phyloP scores from a whole-genome alignment of 805 yeast genomes.

The Monosporozyma yasuniensis region DNA sequence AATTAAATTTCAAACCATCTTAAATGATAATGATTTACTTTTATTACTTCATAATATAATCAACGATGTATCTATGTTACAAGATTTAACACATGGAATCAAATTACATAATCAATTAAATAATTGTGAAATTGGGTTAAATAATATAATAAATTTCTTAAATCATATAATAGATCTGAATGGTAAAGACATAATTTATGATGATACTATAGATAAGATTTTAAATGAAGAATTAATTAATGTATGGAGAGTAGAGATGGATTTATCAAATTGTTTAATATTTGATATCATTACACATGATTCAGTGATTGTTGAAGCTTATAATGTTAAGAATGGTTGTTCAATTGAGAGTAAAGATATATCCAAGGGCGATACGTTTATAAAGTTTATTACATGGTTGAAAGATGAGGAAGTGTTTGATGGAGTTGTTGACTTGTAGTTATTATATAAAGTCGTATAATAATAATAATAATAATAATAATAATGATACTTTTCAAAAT shows the following conservation, averaged over 20 bases:
- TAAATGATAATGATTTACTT: background rate
- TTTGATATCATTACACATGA: conserved; percentile 11
- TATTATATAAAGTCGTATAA: too few relatives aligned
- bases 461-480: too few relatives aligned
- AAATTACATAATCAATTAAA: conserved; percentile 10
- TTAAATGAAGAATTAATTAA: conserved; percentile 13
- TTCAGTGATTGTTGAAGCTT: conserved; percentile 7
- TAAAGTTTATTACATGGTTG: conserved; percentile 14
- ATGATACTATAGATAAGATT: conserved; percentile 10
- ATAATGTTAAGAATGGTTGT: conserved; percentile 7
- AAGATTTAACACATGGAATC: background rate
- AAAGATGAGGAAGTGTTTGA: conserved; percentile 14
- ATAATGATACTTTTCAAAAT: too few relatives aligned
- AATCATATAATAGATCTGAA: conserved; percentile 6
- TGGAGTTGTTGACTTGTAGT: background rate
- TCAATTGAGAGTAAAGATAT: conserved; percentile 5
- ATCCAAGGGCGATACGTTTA: conserved; percentile 12
- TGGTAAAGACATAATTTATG: background rate
- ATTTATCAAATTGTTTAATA: conserved; percentile 15
- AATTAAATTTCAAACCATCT: background rate
- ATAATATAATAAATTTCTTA: conserved; percentile 17
- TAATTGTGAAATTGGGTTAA: conserved; percentile 21
- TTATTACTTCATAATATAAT: background rate
- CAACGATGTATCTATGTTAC: background rate
- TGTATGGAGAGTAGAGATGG: conserved; percentile 20